phyloP scores from a whole-genome alignment of 1,284 basidiomycete genomes.

The Microbotryum lychnidis-dioicae region DNA sequence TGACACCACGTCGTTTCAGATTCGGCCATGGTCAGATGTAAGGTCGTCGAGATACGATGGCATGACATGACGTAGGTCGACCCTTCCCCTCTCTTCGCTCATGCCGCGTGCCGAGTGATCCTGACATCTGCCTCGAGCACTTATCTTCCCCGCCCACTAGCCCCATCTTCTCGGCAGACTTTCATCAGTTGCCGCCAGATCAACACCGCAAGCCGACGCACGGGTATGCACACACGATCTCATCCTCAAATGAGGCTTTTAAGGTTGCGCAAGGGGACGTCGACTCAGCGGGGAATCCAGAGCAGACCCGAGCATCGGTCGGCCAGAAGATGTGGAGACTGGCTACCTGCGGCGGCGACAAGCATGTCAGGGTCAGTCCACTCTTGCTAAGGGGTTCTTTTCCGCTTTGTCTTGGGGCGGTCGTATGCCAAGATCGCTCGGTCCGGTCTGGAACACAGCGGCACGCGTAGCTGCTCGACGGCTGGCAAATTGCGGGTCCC shows the following conservation, averaged over 20 bases:
- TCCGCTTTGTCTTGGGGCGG: slow-evolving; percentile 20
- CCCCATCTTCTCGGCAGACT: slow-evolving; percentile 91
- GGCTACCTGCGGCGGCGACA: slow-evolving; percentile 93
- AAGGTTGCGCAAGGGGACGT: not conserved
- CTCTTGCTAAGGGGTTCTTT: slow-evolving; percentile 15
- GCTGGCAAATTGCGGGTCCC: not conserved
- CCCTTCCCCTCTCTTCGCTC: not conserved
- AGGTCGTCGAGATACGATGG: slow-evolving; percentile 73
- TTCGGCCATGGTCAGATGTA: slow-evolving; percentile 15
- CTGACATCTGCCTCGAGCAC: not conserved
- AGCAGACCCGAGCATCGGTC: slow-evolving; percentile 28
- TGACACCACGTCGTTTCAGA: not conserved
- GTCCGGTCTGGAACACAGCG: not conserved
- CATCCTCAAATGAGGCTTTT: not conserved
- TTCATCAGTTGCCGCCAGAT: slow-evolving; percentile 57
- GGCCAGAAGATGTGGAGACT: slow-evolving; percentile 61
- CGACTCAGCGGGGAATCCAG: slow-evolving; percentile 29
- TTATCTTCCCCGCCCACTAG: slow-evolving; percentile 8
- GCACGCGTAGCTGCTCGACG: not conserved
- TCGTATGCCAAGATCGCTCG: not conserved
- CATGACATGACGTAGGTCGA: slow-evolving; percentile 64
- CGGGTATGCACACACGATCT: slow-evolving; percentile 52
- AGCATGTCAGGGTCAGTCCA: slow-evolving; percentile 78
- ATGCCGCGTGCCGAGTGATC: not conserved
- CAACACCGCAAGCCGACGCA: slow-evolving; percentile 56